phyloP scores from a whole-genome alignment of 2,329 filamentous ascomycete species.

The Talaromyces rugulosus region DNA sequence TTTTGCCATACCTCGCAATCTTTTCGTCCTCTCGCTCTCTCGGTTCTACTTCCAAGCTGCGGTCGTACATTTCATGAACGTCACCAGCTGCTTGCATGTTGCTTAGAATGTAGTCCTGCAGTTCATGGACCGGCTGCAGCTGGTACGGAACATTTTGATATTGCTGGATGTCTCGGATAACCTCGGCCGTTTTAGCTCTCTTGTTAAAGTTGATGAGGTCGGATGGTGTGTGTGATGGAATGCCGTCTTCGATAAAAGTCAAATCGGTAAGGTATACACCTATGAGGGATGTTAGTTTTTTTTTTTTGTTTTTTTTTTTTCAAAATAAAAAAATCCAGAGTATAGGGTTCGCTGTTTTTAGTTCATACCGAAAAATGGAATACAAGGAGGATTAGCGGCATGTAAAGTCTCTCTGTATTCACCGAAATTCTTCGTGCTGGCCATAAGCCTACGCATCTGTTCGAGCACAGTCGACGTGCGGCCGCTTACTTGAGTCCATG shows the following conservation, averaged over 20 bases:
- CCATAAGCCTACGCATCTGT: constrained; percentile 90
- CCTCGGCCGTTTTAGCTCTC: constrained; percentile 93
- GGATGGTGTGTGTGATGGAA: constrained; percentile 92
- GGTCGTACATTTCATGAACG: constrained; percentile 99
- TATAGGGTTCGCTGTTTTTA: neutral
- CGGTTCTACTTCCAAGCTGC: constrained; percentile 88
- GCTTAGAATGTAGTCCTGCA: constrained; percentile 93
- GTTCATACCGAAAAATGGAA: constrained; percentile 84
- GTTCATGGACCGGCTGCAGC: constrained; percentile 79
- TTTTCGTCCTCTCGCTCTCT: constrained; percentile 97
- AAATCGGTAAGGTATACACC: constrained; percentile 95
- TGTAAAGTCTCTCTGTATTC: constrained; percentile 93
- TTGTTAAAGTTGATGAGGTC: constrained; percentile 98
- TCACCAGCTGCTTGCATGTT: constrained; percentile 95
- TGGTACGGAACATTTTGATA: constrained; percentile 98
- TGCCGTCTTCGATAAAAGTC: constrained; percentile 97
- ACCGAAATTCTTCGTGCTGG: constrained; percentile 95
- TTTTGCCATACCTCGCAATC: constrained; percentile 79
- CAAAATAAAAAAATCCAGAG: constrained; percentile 19
- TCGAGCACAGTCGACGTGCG: constrained; percentile 77
- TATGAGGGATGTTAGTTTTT: constrained; percentile 30
- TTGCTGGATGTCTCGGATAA: constrained; percentile 97
- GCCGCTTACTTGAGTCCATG: constrained; percentile 89
- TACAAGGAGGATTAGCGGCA: constrained; percentile 90
- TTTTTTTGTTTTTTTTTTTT: neutral